Evolutionary conservation across 2,329 filamentous ascomycete genomes (phyloP), one percentile per base, ranked within the genome.

Genomic region (Trichoderma harzianum): DNA sequence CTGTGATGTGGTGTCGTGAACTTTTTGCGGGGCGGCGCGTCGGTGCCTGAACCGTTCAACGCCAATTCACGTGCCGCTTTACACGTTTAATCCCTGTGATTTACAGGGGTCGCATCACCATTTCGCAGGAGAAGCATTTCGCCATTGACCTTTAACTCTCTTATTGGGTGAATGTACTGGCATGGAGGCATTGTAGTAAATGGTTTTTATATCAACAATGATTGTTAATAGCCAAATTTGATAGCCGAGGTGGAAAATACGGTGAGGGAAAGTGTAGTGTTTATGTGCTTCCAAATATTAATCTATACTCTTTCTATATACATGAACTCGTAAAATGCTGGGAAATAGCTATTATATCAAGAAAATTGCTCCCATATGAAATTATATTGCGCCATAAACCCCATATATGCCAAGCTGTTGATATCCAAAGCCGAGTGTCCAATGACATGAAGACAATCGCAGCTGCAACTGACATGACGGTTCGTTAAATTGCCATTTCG

Each of bases 41-140:
- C 57, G 61, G 43, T n/a, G 18, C 39, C 12, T 51, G 61, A 43
- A 57, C 26, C 39, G 16, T 30, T 10, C 28, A 62, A 75, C 75
- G 75, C 75, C 75, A 74, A 60, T 65, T 76, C 74, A 75, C 75
- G 75, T 76, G 84, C 32, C 26, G 21, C 34, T 61, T 69, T 55
- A 55, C 30, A 11, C 39, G 18, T 30, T 12, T 11, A 12, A 30
- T 51, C 26, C 12, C 8, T 32, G 28, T 24, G 43, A 3, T 32
- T 34, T 34, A 34, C 57, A 34, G 18, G 55, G 55, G 55, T 53
- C 21, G 21, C 47, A 24, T 10, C 47, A 53, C 21, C 47, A 24
- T 53, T 53, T 7, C 5, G 47, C n/a, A 24, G 21, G 47, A 53
- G 47, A 24, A 53, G 11, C 11, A 53, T 3, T 12, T 53, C 47